Evolutionary conservation across 768 basidiomycete genomes (phyloP).

Genomic region (Galerina sulciceps): DNA sequence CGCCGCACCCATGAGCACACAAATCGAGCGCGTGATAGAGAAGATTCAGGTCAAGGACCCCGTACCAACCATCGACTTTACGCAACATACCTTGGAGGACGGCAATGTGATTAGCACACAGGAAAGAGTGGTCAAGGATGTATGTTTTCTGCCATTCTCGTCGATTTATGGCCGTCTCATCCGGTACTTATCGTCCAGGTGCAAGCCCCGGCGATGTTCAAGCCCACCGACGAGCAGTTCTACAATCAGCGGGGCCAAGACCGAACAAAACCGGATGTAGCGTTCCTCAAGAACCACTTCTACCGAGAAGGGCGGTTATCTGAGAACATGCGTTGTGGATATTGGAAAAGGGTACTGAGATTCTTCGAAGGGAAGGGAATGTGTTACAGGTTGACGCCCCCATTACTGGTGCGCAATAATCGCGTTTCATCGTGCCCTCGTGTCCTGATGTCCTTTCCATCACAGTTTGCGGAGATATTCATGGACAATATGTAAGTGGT

Average conservation of each 20-base stretch:
- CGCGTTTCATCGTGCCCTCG: constrained; percentile 1
- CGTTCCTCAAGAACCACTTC: constrained; percentile 98
- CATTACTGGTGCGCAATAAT: constrained; percentile 77
- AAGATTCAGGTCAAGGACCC: constrained; percentile 59
- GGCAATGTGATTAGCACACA: constrained; percentile 91
- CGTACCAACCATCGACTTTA: constrained; percentile 77
- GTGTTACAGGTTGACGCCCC: constrained; percentile 95
- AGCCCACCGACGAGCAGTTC: constrained; percentile 94
- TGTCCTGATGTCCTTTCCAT: not conserved
- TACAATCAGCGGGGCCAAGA: constrained; percentile 75
- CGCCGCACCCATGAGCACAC: constrained; percentile 46
- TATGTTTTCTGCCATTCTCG: constrained; percentile 37
- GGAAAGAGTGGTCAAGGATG: constrained; percentile 96
- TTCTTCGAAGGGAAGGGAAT: constrained; percentile 86
- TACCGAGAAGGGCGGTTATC: constrained; percentile 94
- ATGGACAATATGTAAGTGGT: constrained; percentile 93
- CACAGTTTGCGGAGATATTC: constrained; percentile 75
- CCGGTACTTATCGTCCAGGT: constrained; percentile 55
- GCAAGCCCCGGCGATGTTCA: constrained; percentile 94
- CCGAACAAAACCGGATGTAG: constrained; percentile 90
- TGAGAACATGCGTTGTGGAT: constrained; percentile 97
- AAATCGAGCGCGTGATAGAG: constrained; percentile 70
- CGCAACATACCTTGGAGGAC: constrained; percentile 91
- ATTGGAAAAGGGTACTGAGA: constrained; percentile 81
- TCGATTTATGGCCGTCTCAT: constrained; percentile 2